Base-by-base conservation (phyloP, 2,329 filamentous ascomycete genomes). In the Sclerotinia subarctica region DNA sequence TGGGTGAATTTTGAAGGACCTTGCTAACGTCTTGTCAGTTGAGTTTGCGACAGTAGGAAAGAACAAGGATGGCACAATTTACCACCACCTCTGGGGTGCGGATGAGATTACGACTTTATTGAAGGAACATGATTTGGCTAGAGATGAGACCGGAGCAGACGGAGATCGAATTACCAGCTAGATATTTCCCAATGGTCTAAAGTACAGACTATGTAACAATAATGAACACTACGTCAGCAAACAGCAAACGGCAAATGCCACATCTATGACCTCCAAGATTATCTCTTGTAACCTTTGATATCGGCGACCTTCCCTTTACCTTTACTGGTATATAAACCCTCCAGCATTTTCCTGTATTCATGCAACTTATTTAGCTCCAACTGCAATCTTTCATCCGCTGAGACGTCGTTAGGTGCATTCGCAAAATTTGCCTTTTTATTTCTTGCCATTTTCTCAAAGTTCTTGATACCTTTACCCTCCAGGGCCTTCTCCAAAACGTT, bases 1-100 rank as follows among this genome's bases (percentile, higher is more conserved):
- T 49, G 24, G 54, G 17, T 21, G 11, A 21, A 29, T 5, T 49
- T 57, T 17, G 5, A 26, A 52, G 24, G 51, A n/a, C 5, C 26
- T 24, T 67, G 56, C 72, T 77, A 73, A 77, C 58, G 2, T 19
- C 17, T 7, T 4, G 66, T 47, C 24, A 97, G 94, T 99, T 78
- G 95, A 99, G 79, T 99, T 99, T 78, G 96, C 95, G 74, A 99
- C 96, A 44, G 94, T 99, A 70, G 96, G 95, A 75, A 93, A 94
- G 83, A 98, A 94, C 74, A 90, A 93, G 81, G 89, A 94, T 73
- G 95, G 95, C 77, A 95, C 94, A 84, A 94, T 99, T 81, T 99
- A 98, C 84, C 95, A 99, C 82, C 92, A 96, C 79, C 86, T 99
- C 71, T 99, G 95, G 95, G 91, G 88, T 76, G 94, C 94, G 56